These are phyloP conservation scores for Coprinopsis cinerea DNA, from an alignment of 768 basidiomycete genomes.

Conservation along the genomic window DNA sequence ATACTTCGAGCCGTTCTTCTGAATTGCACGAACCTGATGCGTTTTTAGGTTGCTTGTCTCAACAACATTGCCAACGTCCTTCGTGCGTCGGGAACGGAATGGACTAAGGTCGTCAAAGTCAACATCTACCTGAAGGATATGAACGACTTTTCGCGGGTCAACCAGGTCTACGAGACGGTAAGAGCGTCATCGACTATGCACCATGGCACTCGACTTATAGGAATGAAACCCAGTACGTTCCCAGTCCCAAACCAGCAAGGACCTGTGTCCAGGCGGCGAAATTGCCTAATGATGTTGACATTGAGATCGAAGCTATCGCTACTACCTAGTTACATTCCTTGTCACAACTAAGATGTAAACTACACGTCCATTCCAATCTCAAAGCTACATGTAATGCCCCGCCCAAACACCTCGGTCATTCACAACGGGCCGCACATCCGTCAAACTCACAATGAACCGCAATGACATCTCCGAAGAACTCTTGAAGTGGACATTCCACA, in stretches of 20 bases:
- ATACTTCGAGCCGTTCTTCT: background rate
- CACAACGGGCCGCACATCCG: no score
- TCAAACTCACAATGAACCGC: no score
- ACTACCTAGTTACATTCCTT: background rate
- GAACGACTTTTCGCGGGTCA: slow-evolving; percentile 33
- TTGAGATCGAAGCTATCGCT: slow-evolving; percentile 45
- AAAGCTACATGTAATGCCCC: no score
- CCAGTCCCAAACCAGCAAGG: slow-evolving; percentile 38
- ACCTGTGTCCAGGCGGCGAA: slow-evolving; percentile 53
- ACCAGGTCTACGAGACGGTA: slow-evolving; percentile 34
- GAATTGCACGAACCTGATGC: background rate
- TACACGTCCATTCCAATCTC: no score
- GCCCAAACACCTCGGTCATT: no score
- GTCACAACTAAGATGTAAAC: no score
- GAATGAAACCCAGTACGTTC: slow-evolving; percentile 53
- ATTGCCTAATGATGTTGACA: slow-evolving; percentile 46
- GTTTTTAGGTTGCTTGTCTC: background rate
- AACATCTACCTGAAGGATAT: slow-evolving; percentile 37
- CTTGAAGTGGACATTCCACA: no score
- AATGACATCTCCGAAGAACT: no score
- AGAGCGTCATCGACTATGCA: background rate
- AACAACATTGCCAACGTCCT: slow-evolving; percentile 35
- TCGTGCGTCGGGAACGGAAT: slow-evolving; percentile 33
- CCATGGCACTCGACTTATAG: background rate
- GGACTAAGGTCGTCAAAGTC: slow-evolving; percentile 37